phyloP scores from a whole-genome alignment of 2,329 filamentous ascomycete species.

The Chaetomium sp. region DNA sequence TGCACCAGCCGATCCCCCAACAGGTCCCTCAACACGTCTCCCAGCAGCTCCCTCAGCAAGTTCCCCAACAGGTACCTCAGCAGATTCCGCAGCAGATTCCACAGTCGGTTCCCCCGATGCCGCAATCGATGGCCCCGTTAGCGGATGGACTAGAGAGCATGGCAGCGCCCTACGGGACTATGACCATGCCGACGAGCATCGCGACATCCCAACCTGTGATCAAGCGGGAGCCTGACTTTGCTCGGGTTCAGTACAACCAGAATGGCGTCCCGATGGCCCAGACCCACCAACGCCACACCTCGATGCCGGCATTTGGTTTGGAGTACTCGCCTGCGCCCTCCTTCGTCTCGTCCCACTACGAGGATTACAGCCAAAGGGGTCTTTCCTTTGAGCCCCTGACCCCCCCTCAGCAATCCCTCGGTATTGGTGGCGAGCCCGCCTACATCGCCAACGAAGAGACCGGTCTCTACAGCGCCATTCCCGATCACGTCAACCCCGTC shows the following conservation, averaged over 20 bases:
- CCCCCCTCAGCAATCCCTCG: conserved; percentile 81
- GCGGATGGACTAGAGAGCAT: conserved; percentile 65
- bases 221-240: conserved; percentile 84
- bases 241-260: conserved; percentile 80
- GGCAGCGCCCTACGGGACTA: conserved; percentile 56
- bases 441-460: conserved; percentile 99
- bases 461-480: conserved; percentile 89
- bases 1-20: conserved; percentile 33
- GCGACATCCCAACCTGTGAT: conserved; percentile 63
- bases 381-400: conserved; percentile 96
- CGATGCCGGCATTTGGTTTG: conserved; percentile 92
- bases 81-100: conserved; percentile 19
- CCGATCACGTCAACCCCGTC: conserved; percentile 69
- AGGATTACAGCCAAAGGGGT: conserved; percentile 94
- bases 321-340: conserved; percentile 98
- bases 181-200: conserved; percentile 61
- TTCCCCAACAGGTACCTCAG: conserved; percentile 45
- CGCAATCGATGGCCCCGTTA: conserved; percentile 48
- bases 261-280: conserved; percentile 80
- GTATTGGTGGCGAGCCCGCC: conserved; percentile 77
- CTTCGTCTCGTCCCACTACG: conserved; percentile 96
- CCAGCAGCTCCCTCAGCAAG: conserved; percentile 38
- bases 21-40: conserved; percentile 21
- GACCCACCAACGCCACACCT: conserved; percentile 85
- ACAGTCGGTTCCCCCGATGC: conserved; percentile 16